Base-by-base conservation (phyloP, 768 basidiomycete genomes). In the Russula ochroleuca region DNA sequence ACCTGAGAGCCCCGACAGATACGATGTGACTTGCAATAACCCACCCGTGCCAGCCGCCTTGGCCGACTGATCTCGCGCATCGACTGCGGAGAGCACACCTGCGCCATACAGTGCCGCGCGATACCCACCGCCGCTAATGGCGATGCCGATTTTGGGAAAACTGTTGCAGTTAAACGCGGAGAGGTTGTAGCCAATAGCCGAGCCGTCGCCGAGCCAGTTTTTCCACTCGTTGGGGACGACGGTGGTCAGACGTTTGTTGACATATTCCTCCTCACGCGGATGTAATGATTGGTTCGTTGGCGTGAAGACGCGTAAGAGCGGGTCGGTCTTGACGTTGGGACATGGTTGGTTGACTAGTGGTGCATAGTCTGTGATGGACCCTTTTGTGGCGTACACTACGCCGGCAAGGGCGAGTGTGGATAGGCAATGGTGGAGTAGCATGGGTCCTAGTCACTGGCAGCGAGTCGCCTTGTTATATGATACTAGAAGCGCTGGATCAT, bases 41-140 rank as follows among this genome's bases (percentile, higher is more conserved):
- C 87, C 87, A 2, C 87, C 87, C 0, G 86, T 85, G 7, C 86
- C 86, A 2, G 75, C 77, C 1, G 75, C 72, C 68, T 83, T 84
- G 31, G 85, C 77, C 17, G 84, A 79, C 2, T 73, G 71, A 61
- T 89, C 88, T 43, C 86, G 76, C 28, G 81, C 80, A 74, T 91
- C 87, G 51, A 88, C 72, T 1, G 78, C 85, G 15, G 75, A 78
- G 21, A 87, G 69, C 57, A 82, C 79, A 10, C 79, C 86, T 0
- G 85, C 88, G 23, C 82, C 86, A 61, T 80, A 87, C 63, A 83
- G 81, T 0, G 87, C 86, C 0, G 88, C 82, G 43, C 90, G 78
- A 45, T 85, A 80, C 0, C 88, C 88, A 15, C 86, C 86, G 2
- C 90, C 90, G 25, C 85, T 85, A 11, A 89, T 74, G 1, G 88